Evolutionary conservation across 2,329 filamentous ascomycete genomes (phyloP).

Genomic region (Aspergillus bombycis): DNA sequence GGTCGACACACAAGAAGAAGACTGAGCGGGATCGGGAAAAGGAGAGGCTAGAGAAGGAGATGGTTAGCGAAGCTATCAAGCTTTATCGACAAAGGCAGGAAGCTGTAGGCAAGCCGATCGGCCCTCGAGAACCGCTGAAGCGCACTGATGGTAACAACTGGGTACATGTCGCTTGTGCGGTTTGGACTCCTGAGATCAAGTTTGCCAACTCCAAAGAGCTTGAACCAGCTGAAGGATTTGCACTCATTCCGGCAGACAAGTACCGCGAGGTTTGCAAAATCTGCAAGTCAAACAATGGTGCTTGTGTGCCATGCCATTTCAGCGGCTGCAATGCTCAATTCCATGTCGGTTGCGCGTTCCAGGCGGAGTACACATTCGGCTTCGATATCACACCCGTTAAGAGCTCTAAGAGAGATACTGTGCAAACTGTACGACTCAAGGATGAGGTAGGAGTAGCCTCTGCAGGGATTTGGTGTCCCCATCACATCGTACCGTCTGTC

Average conservation of each 20-base stretch:
- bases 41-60: conserved; percentile 82
- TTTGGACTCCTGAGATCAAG: conserved; percentile 90
- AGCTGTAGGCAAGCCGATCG: conserved; percentile 77
- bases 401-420: conserved; percentile 78
- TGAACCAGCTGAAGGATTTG: conserved; percentile 86
- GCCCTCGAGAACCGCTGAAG: conserved; percentile 89
- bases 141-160: conserved; percentile 96
- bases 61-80: conserved; percentile 76
- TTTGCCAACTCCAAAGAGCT: conserved; percentile 84
- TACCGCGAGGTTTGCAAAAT: conserved; percentile 81
- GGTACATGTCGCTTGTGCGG: conserved; percentile 92
- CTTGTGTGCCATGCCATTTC: conserved; percentile 80
- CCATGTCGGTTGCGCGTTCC: conserved; percentile 89
- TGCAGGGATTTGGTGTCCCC: conserved; percentile 89
- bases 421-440: conserved; percentile 77
- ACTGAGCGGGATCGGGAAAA: conserved; percentile 88
- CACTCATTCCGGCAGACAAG: conserved; percentile 71
- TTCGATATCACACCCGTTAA: conserved; percentile 93
- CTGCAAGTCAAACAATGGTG: conserved; percentile 75
- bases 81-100: conserved; percentile 82
- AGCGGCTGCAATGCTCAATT: conserved; percentile 57
- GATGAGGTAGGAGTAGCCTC: conserved; percentile 80
- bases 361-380: conserved; percentile 78
- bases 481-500: conserved; percentile 74
- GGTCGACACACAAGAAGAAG: conserved; percentile 82